Evolutionary conservation across 2,329 filamentous ascomycete species (phyloP).

Genomic region (Colletotrichum sp.): DNA sequence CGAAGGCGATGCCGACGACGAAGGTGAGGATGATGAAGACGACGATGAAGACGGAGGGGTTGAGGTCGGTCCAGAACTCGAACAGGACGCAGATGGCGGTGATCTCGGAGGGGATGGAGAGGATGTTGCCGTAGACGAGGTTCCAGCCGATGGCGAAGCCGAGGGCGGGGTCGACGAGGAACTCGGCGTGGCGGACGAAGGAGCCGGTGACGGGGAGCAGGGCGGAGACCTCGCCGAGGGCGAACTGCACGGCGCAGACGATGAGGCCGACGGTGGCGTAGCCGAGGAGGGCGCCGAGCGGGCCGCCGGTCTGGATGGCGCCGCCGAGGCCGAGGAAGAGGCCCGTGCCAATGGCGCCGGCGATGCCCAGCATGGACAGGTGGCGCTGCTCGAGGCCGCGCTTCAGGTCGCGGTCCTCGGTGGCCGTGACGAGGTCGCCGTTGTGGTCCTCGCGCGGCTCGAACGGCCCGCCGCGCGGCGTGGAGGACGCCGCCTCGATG

Average conservation of each 20-base stretch:
- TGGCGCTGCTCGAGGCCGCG: slow-evolving; percentile 59
- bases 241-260: slow-evolving; percentile 62
- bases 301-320: slow-evolving; percentile 56
- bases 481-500: background rate
- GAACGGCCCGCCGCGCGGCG: slow-evolving; percentile 1
- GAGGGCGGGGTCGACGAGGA: slow-evolving; percentile 66
- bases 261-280: slow-evolving; percentile 63
- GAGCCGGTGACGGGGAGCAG: slow-evolving; percentile 67
- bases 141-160: slow-evolving; percentile 61
- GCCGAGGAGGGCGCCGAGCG: slow-evolving; percentile 51
- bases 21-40: slow-evolving; percentile 24
- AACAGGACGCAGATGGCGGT: slow-evolving; percentile 27
- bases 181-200: slow-evolving; percentile 65
- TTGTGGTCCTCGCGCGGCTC: slow-evolving; percentile 28
- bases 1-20: slow-evolving; percentile 22
- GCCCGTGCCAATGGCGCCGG: slow-evolving; percentile 65
- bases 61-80: slow-evolving; percentile 26
- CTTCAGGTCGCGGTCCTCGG: slow-evolving; percentile 54
- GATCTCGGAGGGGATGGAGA: slow-evolving; percentile 43
- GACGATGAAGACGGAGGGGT: slow-evolving; percentile 25
- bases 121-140: slow-evolving; percentile 57
- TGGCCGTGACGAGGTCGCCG: slow-evolving; percentile 49
- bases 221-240: slow-evolving; percentile 65
- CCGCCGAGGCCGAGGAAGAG: slow-evolving; percentile 64
- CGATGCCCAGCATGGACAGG: slow-evolving; percentile 67